phyloP scores from a whole-genome alignment of 257 asterid species.

The Salvia hispanica region DNA sequence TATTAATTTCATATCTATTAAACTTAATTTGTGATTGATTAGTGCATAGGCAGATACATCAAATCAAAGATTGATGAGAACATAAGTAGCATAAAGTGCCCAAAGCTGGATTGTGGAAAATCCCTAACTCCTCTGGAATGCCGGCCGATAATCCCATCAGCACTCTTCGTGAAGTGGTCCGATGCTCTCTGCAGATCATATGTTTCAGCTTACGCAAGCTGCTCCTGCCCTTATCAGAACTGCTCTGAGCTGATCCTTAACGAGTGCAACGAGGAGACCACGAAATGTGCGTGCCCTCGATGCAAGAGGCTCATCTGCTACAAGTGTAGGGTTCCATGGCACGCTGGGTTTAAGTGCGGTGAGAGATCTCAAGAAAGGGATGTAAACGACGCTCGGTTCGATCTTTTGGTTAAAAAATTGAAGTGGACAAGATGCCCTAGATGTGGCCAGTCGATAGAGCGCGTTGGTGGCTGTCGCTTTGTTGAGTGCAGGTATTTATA shows the following conservation, averaged over 20 bases:
- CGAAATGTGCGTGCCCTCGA: conserved; percentile 3
- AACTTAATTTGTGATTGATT: background rate
- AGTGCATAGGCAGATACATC: conserved; percentile 7
- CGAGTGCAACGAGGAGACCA: background rate
- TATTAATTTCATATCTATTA: background rate
- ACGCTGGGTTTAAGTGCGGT: conserved; percentile 2
- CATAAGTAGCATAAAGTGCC: no score
- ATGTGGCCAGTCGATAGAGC: conserved; percentile 17
- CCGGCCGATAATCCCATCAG: background rate
- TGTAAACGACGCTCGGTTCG: background rate
- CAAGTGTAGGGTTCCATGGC: conserved; percentile 4
- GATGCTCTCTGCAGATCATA: background rate
- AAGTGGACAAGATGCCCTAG: conserved; percentile 21
- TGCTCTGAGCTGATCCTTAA: conserved; percentile 22
- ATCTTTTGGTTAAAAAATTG: background rate
- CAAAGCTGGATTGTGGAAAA: background rate
- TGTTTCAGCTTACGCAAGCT: background rate
- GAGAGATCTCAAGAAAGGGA: background rate
- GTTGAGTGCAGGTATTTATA: conserved; percentile 6
- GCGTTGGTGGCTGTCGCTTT: background rate
- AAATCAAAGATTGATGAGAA: background rate
- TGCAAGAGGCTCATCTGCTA: conserved; percentile 6
- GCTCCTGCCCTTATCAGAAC: background rate
- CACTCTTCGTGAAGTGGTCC: background rate
- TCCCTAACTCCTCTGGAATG: background rate